Conservation (phyloP, 2,329 filamentous ascomycete genomes). For the Colletotrichum eleusines region DNA sequence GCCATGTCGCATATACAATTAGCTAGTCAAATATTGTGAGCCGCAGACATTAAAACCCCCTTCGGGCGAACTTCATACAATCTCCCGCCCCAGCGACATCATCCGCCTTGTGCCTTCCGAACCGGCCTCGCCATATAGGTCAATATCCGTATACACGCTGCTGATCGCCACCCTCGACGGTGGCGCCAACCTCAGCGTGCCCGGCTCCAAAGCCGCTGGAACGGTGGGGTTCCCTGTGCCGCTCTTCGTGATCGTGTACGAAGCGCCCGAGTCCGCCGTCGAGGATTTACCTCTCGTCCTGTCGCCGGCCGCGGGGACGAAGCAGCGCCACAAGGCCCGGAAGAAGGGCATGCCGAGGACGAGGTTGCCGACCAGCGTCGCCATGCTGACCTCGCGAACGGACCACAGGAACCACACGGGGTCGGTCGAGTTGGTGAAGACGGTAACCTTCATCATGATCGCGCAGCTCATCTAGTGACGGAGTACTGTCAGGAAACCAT, state of each 20-base stretch:
- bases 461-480: conserved; percentile 27
- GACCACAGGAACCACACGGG: conserved; percentile 38
- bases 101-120: background rate
- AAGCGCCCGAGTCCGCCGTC: background rate
- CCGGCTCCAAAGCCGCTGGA: background rate
- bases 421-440: conserved; percentile 22
- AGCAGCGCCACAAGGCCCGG: conserved; percentile 16
- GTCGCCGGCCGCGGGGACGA: conserved; percentile 13
- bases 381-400: conserved; percentile 35
- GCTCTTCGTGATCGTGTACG: background rate
- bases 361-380: conserved; percentile 40
- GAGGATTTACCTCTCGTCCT: background rate
- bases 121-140: conserved; percentile 15
- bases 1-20: background rate
- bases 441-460: conserved; percentile 27
- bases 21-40: background rate
- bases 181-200: conserved; percentile 6
- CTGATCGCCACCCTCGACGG: conserved; percentile 2
- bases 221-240: background rate
- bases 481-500: background rate
- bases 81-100: conserved; percentile 17
- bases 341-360: conserved; percentile 32
- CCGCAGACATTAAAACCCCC: background rate
- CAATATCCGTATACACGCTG: conserved; percentile 20
- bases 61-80: background rate